Percentiles rank a stretch among this genome's conserved stretches.
phyloP scores from a whole-genome alignment of 1,284 basidiomycete species.

The Boletus semigastroideus region DNA sequence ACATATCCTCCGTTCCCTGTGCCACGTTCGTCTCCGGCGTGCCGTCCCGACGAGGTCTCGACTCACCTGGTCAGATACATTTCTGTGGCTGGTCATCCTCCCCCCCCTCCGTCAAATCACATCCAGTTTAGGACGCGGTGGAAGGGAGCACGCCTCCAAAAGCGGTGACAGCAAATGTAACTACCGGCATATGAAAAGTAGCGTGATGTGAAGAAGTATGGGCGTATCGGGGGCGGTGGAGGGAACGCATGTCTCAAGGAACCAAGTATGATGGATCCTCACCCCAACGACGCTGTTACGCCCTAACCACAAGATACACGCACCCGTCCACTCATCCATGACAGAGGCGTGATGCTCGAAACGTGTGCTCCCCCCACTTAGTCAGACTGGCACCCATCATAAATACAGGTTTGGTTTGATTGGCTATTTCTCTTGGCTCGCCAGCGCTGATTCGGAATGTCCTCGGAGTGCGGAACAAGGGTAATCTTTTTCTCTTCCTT shows the following conservation, averaged over 20 bases:
- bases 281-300: conserved; percentile 13
- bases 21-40: no score
- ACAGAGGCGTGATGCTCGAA: conserved; percentile 19
- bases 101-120: neutral
- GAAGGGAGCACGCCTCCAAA: conserved; percentile 1
- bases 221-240: neutral
- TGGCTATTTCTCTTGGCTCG: neutral
- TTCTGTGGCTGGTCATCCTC: conserved; percentile 15
- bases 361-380: conserved; percentile 13
- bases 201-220: neutral
- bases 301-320: conserved; percentile 10
- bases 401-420: conserved; percentile 6
- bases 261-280: conserved; percentile 4
- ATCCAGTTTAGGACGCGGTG: neutral
- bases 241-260: conserved; percentile 12
- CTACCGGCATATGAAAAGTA: conserved; percentile 3
- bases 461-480: conserved; percentile 19
- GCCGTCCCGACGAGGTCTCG: conserved; percentile 1
- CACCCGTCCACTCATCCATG: conserved; percentile 1
- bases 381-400: conserved; percentile 5
- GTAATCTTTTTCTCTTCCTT: neutral
- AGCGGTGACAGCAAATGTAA: neutral
- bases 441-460: conserved; percentile 8
- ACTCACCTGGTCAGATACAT: conserved; percentile 11
- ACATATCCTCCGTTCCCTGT: neutral